Conservation (phyloP, 495 filamentous ascomycete species). For the Diplogelasinospora grovesii region DNA sequence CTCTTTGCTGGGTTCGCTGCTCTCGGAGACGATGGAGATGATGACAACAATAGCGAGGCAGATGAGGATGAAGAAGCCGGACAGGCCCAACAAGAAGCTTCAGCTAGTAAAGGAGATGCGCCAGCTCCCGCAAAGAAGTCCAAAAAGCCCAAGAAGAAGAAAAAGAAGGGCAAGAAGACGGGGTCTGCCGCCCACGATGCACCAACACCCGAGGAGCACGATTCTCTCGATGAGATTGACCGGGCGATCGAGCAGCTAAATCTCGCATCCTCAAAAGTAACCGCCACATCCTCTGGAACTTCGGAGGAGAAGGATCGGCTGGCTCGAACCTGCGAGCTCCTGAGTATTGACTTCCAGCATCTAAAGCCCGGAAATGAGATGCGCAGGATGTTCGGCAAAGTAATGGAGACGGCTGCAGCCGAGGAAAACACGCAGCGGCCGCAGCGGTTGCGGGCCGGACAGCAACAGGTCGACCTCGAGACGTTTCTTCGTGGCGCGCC, state of each 20-base stretch:
- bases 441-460: constrained; percentile 41
- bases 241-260: constrained; percentile 62
- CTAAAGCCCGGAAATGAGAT: constrained; percentile 91
- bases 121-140: constrained; percentile 40
- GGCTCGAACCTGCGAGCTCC: constrained; percentile 45
- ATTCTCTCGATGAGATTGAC: constrained; percentile 74
- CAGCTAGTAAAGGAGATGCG: constrained; percentile 36
- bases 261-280: constrained; percentile 15
- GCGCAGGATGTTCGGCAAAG: constrained; percentile 83
- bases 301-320: constrained; percentile 5
- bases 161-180: constrained; percentile 43
- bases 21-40: constrained; percentile 34
- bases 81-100: constrained; percentile 8
- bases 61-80: constrained; percentile 27
- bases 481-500: constrained; percentile 58
- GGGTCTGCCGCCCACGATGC: constrained; percentile 9
- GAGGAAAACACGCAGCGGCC: constrained; percentile 44
- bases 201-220: constrained; percentile 16
- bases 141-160: constrained; percentile 58
- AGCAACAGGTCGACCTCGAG: constrained; percentile 58
- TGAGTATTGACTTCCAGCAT: constrained; percentile 69
- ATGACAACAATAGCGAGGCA: constrained; percentile 30
- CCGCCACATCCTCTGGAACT: constrained; percentile 3
- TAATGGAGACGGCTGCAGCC: constrained; percentile 56
- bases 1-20: constrained; percentile 47